Evolutionary conservation across 1,139 yeast species (phyloP).

Genomic region (Blastobotrys ciferrii): DNA sequence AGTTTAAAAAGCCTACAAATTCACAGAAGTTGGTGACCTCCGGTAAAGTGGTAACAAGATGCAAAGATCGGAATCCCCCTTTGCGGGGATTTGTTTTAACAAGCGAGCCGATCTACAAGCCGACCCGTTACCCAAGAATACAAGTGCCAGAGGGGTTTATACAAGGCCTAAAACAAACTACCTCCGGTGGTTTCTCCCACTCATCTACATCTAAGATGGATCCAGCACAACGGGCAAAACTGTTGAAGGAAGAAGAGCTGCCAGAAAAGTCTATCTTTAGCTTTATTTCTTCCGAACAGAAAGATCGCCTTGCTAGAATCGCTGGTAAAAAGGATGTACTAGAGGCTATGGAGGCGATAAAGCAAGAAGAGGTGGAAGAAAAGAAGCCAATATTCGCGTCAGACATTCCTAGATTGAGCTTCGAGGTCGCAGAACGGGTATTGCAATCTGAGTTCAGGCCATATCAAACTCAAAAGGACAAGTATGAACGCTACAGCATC

Average conservation of each 20-base stretch:
- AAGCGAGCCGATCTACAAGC: constrained; percentile 7
- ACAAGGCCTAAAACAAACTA: neutral
- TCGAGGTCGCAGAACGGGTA: constrained; percentile 23
- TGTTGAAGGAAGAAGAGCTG: constrained; percentile 20
- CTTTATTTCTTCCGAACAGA: constrained; percentile 23
- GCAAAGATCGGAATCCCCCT: constrained; percentile 25
- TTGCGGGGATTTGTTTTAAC: constrained; percentile 24
- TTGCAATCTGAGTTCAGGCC: constrained; percentile 23
- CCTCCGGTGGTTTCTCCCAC: no score
- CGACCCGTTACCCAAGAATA: constrained; percentile 4
- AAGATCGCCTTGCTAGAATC: constrained; percentile 17
- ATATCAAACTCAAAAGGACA: constrained; percentile 22
- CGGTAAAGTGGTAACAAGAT: constrained; percentile 7
- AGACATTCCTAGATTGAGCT: constrained; percentile 19
- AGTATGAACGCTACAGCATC: constrained; percentile 22
- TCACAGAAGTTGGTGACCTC: neutral
- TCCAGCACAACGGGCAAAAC: constrained; percentile 2
- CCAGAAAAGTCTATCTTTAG: constrained; percentile 27
- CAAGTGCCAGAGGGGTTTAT: constrained; percentile 6
- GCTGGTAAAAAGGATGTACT: constrained; percentile 2
- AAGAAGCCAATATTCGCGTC: constrained; percentile 6
- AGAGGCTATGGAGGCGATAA: neutral
- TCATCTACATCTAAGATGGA: neutral
- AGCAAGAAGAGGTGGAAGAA: neutral
- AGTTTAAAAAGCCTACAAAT: constrained; percentile 1